Percentiles rank a stretch among this genome's conserved stretches.
These are phyloP conservation scores for Amesomyces nigricolor DNA, from an alignment of 2,329 filamentous ascomycete genomes.

Conservation along the genomic window DNA sequence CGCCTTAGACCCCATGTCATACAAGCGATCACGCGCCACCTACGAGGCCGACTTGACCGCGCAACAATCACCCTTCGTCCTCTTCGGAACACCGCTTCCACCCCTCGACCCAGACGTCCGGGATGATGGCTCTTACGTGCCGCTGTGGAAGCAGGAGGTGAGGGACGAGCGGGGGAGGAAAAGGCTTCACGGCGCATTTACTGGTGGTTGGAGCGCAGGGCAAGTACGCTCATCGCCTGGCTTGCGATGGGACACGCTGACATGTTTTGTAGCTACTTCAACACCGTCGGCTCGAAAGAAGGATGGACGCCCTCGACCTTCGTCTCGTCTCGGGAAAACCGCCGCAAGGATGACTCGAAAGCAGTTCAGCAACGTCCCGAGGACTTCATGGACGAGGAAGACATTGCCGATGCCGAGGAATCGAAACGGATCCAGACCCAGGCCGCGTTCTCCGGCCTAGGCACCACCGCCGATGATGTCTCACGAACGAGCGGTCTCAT, in stretches of 20 bases:
- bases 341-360: slow-evolving; percentile 60
- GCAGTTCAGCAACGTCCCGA: slow-evolving; percentile 59
- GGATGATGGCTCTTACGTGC: slow-evolving; percentile 88
- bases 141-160: slow-evolving; percentile 98
- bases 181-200: slow-evolving; percentile 91
- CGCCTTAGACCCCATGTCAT: slow-evolving; percentile 53
- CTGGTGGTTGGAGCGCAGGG: slow-evolving; percentile 94
- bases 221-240: slow-evolving; percentile 40
- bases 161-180: slow-evolving; percentile 87
- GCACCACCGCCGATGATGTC: slow-evolving; percentile 55
- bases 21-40: slow-evolving; percentile 70
- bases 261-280: slow-evolving; percentile 69
- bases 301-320: slow-evolving; percentile 93
- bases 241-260: slow-evolving; percentile 1
- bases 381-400: slow-evolving; percentile 98
- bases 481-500: slow-evolving; percentile 51
- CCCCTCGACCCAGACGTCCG: slow-evolving; percentile 67
- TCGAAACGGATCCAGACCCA: slow-evolving; percentile 67
- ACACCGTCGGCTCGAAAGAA: slow-evolving; percentile 96
- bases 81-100: slow-evolving; percentile 81
- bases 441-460: slow-evolving; percentile 69
- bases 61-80: slow-evolving; percentile 65
- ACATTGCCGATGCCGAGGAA: slow-evolving; percentile 80
- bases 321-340: slow-evolving; percentile 78
- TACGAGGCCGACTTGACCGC: slow-evolving; percentile 70